Percentiles rank a stretch among this genome's conserved stretches.
Conservation (phyloP, 352 stramenopile species). For the Phytophthora litchii region DNA sequence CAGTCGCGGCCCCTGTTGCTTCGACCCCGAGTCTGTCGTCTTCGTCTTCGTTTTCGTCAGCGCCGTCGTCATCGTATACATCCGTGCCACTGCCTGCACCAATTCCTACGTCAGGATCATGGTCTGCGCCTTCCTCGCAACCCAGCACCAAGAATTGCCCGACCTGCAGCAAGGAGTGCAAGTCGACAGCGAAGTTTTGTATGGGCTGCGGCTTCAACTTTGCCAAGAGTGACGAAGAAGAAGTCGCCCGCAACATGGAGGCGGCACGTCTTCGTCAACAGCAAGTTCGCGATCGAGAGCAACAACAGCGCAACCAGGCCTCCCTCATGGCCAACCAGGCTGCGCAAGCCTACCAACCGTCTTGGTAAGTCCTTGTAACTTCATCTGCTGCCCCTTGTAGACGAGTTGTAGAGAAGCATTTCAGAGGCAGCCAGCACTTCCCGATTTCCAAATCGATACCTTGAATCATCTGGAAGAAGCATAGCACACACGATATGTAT, state of each 20-base stretch:
- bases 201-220: conserved; percentile 84
- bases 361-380: conserved; percentile 29
- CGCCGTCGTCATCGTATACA: conserved; percentile 37
- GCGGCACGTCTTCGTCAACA: conserved; percentile 58
- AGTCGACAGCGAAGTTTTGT: conserved; percentile 82
- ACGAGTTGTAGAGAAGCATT: conserved; percentile 8
- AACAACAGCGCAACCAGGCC: conserved; percentile 68
- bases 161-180: conserved; percentile 73
- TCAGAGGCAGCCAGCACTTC: too few relatives aligned
- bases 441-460: too few relatives aligned
- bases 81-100: conserved; percentile 58
- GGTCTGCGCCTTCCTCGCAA: conserved; percentile 40
- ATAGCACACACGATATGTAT: too few relatives aligned
- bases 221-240: conserved; percentile 71
- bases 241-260: conserved; percentile 80
- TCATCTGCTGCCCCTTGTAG: conserved; percentile 18
- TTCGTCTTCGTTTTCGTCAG: conserved; percentile 29
- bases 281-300: conserved; percentile 53
- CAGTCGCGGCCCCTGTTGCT: conserved; percentile 18
- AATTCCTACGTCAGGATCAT: conserved; percentile 54
- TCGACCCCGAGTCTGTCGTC: conserved; percentile 28
- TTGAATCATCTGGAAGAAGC: too few relatives aligned
- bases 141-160: conserved; percentile 65
- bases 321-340: conserved; percentile 75
- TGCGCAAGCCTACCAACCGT: conserved; percentile 45